Conservation (phyloP, 1,284 basidiomycete genomes). For the Omphalotus olearius region DNA sequence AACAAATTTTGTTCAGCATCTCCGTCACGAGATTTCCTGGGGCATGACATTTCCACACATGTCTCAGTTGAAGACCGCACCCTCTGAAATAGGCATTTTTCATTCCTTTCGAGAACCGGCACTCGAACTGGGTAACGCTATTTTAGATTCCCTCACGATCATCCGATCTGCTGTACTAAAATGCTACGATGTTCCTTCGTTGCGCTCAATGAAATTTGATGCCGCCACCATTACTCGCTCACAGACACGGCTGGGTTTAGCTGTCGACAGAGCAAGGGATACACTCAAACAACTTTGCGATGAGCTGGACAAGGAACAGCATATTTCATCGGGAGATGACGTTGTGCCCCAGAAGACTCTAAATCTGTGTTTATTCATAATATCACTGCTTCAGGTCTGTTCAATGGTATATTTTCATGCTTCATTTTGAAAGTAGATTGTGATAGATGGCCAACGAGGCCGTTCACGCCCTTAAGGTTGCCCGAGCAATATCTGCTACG, state of each 20-base stretch:
- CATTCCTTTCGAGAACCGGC: conserved; percentile 28
- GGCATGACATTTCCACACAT: conserved; percentile 30
- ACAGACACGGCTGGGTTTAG: conserved; percentile 25
- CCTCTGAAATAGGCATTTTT: conserved; percentile 14
- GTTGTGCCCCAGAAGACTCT: conserved; percentile 28
- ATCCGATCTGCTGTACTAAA: conserved; percentile 30
- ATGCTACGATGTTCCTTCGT: conserved; percentile 27
- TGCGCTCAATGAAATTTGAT: conserved; percentile 22
- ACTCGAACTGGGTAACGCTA: conserved; percentile 29
- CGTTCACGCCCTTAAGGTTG: conserved; percentile 31
- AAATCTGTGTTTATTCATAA: conserved; percentile 37
- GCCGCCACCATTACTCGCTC: conserved; percentile 24
- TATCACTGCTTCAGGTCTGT: conserved; percentile 41
- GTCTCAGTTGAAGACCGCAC: not conserved
- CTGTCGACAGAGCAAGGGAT: conserved; percentile 28
- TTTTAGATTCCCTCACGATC: conserved; percentile 31
- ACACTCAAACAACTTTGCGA: conserved; percentile 31
- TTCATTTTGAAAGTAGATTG: not conserved
- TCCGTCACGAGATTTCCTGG: conserved; percentile 44
- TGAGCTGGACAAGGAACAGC: conserved; percentile 26
- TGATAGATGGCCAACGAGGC: conserved; percentile 44
- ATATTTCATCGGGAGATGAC: conserved; percentile 20
- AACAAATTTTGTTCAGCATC: conserved; percentile 30
- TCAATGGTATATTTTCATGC: not conserved
- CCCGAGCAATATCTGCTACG: conserved; percentile 28